Percentiles rank a stretch among this genome's conserved stretches.
These are phyloP conservation scores for Suillus americanus DNA, from an alignment of 768 basidiomycete genomes.

Conservation along the genomic window DNA sequence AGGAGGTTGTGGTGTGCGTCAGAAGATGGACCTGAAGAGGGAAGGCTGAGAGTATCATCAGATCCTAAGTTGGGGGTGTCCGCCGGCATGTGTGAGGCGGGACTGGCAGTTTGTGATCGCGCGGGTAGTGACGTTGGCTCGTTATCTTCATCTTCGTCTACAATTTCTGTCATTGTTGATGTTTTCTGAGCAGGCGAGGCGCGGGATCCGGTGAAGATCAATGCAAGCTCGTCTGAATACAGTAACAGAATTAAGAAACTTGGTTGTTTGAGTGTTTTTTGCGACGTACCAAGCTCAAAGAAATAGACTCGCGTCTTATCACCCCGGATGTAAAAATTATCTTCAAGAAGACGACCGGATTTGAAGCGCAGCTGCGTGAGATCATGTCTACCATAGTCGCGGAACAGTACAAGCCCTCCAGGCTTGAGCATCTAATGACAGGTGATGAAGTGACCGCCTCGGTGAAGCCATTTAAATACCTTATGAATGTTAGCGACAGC, in stretches of 20 bases:
- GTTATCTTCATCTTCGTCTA: constrained; percentile 32
- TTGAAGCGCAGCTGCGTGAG: constrained; percentile 95
- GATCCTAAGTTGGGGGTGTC: constrained; percentile 6
- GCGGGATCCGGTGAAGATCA: constrained; percentile 71
- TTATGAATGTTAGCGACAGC: constrained; percentile 80
- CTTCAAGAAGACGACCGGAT: constrained; percentile 79
- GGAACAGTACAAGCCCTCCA: constrained; percentile 77
- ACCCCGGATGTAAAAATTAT: constrained; percentile 94
- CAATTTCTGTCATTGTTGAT: constrained; percentile 31
- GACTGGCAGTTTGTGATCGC: not conserved
- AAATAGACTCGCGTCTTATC: constrained; percentile 98
- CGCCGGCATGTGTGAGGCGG: constrained; percentile 11
- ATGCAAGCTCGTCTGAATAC: constrained; percentile 67
- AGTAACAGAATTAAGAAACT: not conserved
- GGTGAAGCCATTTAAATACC: constrained; percentile 36
- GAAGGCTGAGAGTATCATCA: not conserved
- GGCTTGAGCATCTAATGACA: constrained; percentile 85
- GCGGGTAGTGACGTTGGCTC: constrained; percentile 6
- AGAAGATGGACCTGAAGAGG: constrained; percentile 2
- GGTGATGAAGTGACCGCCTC: not conserved
- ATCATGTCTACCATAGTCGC: constrained; percentile 95
- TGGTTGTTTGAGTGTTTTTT: not conserved
- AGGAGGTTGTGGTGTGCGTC: constrained; percentile 41
- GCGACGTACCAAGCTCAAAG: constrained; percentile 73
- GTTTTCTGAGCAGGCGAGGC: constrained; percentile 34